Base-by-base conservation (phyloP, 768 basidiomycete genomes). In the Hericium erinaceus region DNA sequence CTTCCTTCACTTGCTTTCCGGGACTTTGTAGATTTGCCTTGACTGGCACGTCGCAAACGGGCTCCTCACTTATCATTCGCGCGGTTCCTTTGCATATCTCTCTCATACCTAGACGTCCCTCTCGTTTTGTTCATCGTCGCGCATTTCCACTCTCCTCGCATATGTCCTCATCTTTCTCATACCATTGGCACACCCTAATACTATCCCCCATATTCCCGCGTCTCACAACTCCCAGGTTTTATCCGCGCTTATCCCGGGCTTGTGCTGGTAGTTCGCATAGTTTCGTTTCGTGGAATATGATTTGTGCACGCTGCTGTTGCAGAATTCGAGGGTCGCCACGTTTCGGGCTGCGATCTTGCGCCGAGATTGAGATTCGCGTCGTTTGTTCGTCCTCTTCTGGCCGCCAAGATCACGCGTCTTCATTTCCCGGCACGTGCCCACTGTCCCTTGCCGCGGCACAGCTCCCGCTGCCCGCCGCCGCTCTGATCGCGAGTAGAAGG, bases 1-100 rank as follows among this genome's bases (percentile, higher is more conserved):
- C 44, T 46, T 46, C 15, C 16, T n/a, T 39, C 38, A 7, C 9
- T 11, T 38, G 52, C 33, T 33, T 33, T 33, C 26, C 59, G 62
- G 64, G 64, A 65, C 64, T 65, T 64, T 65, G 62, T 62, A 64
- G 64, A 64, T 61, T 52, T 50, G 28, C 54, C 56, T 46, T 46
- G 44, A 46, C 44, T 46, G 44, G 44, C 44, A 46, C 16, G 16
- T 46, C 44, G 16, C 44, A 46, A 46, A 46, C 16, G 44, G 46
- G 58, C 54, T 22, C 57, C 49, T 55, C 57, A 37, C 18, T 26
- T 55, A 57, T 55, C 60, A 51, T 60, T 53, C 41, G 10, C 44
- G 44, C 16, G 44, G 44, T 46, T 18, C 8, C 44, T 46, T 52
- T 54, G 44, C 49, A 58, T 54, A 44, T 39, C 38, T 39, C 58